Evolutionary conservation across 345 rosid genomes (phyloP).

Genomic region (Moricandia arvensis): DNA sequence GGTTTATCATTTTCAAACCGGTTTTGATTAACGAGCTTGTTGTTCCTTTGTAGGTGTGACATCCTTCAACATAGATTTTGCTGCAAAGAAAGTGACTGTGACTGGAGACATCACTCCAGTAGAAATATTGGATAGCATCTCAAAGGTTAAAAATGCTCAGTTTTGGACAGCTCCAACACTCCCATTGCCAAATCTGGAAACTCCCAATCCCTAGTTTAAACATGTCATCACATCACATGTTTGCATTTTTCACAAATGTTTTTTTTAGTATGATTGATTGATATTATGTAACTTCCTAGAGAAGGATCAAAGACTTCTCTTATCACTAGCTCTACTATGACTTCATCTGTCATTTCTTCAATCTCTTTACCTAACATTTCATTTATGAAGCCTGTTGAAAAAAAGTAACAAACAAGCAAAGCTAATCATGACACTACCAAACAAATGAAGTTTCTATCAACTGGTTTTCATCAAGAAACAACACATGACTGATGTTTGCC

Average conservation of each 20-base stretch:
- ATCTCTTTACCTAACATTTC: slow-evolving; percentile 69
- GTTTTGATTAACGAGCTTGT: neutral
- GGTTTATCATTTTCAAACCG: neutral
- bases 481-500: neutral
- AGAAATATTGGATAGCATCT: slow-evolving; percentile 53
- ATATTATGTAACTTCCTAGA: slow-evolving; percentile 24
- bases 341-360: slow-evolving; percentile 53
- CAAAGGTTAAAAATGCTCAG: slow-evolving; percentile 62
- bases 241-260: neutral
- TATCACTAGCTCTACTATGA: slow-evolving; percentile 49
- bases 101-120: slow-evolving; percentile 53
- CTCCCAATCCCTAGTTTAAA: neutral
- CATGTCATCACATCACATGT: neutral
- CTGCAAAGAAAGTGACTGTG: slow-evolving; percentile 64
- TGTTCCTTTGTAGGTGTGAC: slow-evolving; percentile 45
- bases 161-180: slow-evolving; percentile 49
- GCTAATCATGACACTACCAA: too few species aligned
- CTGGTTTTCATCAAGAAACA: too few species aligned
- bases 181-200: slow-evolving; percentile 20
- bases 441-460: too few species aligned
- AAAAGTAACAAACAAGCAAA: too few species aligned
- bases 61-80: slow-evolving; percentile 60
- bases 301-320: neutral
- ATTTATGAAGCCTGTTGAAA: too few species aligned
- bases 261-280: slow-evolving; percentile 2